Evolutionary conservation across 768 basidiomycete species (phyloP).

Genomic region (Mycena filopes): DNA sequence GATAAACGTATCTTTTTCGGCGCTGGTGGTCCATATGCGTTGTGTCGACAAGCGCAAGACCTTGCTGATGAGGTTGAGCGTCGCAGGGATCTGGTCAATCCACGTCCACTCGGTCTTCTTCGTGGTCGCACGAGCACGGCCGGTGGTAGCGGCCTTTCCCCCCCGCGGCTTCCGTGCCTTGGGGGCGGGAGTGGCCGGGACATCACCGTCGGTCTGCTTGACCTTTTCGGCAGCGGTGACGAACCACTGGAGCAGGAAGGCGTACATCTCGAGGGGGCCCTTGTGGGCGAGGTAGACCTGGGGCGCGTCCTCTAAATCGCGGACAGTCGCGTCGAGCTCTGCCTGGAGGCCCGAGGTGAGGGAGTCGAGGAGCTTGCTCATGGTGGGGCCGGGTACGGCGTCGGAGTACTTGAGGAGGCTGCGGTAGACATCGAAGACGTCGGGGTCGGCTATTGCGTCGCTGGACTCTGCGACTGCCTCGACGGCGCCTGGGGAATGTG

Average conservation of each 20-base stretch:
- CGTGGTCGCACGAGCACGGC: conserved; percentile 48
- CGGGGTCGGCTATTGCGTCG: conserved; percentile 72
- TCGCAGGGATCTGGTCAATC: conserved; percentile 78
- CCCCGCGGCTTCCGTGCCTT: conserved; percentile 70
- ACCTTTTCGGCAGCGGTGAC: conserved; percentile 83
- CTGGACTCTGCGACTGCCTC: conserved; percentile 82
- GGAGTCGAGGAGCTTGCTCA: conserved; percentile 91
- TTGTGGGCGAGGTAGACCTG: conserved; percentile 72
- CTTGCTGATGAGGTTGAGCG: conserved; percentile 77
- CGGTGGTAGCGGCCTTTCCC: conserved; percentile 57
- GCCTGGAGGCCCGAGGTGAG: conserved; percentile 78
- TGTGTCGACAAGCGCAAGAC: conserved; percentile 73
- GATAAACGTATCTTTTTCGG: conserved; percentile 88
- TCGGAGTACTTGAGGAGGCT: conserved; percentile 83
- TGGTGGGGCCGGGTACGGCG: conserved; percentile 67
- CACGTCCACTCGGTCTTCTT: conserved; percentile 75
- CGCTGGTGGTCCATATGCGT: conserved; percentile 90
- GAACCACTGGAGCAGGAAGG: conserved; percentile 94
- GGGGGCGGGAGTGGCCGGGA: conserved; percentile 54
- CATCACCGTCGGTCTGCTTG: conserved; percentile 61
- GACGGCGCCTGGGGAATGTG: conserved; percentile 70
- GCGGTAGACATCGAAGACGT: conserved; percentile 85
- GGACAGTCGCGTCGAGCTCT: conserved; percentile 77
- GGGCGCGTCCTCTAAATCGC: conserved; percentile 78
- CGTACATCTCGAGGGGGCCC: conserved; percentile 87